Evolutionary conservation across 345 rosid species (phyloP), one percentile per base, ranked within the genome.

Genomic region (Viola odorata): DNA sequence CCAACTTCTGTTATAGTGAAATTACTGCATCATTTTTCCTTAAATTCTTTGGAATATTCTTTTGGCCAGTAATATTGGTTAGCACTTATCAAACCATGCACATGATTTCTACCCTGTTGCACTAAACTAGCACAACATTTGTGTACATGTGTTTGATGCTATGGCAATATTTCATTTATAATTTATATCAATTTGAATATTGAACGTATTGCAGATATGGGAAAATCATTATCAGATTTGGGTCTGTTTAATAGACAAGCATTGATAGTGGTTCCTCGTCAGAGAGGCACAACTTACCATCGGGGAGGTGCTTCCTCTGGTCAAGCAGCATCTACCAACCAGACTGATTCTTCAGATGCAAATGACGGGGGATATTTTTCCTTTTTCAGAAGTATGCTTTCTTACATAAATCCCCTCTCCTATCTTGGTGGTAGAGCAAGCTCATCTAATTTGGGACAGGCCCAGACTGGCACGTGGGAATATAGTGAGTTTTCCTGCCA

Each of bases 231-330:
- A n/a, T 79, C 77, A 44, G 89, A 91, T 60, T 71, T 91, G 80
- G 81, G 81, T 58, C 76, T 91, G 73, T 75, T 76, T 42, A 82
- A 75, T 60, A 87, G 98, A 77, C 98, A 91, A 79, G 89, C 96
- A 64, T 71, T 91, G 74, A 67, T 91, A 45, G 91, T 87, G 67
- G 95, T 91, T 61, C 88, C 80, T 1, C 89, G 38, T 63, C 79
- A 62, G 65, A 70, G 70, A 65, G 70, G 76, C 55, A 57, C 76
- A 12, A 70, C 71, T 60, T 58, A 72, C 63, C 63, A 65, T 41
- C 66, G 78, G 73, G 83, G 73, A 72, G 72, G 58, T 45, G 49
- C 66, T 50, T 64, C 81, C 8, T 72, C 77, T 64, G 61, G 61
- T 57, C 67, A 45, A 55, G 57, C 61, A 36, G 58, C 37, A 71